Evolutionary conservation across 805 yeast species (phyloP).

Genomic region (Zygosaccharomyces bailii): DNA sequence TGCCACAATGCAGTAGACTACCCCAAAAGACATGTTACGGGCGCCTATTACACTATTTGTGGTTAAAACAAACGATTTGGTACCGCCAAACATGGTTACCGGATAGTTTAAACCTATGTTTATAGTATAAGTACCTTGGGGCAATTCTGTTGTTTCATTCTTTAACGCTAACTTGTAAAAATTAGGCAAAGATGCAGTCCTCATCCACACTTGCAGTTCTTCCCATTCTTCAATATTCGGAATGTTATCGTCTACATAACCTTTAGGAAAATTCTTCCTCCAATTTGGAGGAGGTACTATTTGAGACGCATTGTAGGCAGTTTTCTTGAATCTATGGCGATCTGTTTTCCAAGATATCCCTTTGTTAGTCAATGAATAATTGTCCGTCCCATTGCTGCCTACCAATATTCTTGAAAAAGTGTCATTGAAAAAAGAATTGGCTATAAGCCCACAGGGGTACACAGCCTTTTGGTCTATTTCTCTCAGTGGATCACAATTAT

Average conservation of each 20-base stretch:
- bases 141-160: slow-evolving; percentile 55
- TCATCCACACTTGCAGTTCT: slow-evolving; percentile 82
- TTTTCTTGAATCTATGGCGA: slow-evolving; percentile 58
- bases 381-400: slow-evolving; percentile 34
- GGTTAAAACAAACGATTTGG: slow-evolving; percentile 75
- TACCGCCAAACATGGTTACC: slow-evolving; percentile 80
- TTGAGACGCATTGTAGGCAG: slow-evolving; percentile 54
- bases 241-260: slow-evolving; percentile 64
- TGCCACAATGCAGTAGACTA: slow-evolving; percentile 82
- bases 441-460: slow-evolving; percentile 83
- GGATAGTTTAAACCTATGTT: slow-evolving; percentile 77
- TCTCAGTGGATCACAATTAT: slow-evolving; percentile 38
- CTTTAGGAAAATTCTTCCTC: slow-evolving; percentile 65
- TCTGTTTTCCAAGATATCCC: slow-evolving; percentile 75
- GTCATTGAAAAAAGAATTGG: slow-evolving; percentile 77
- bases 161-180: slow-evolving; percentile 80
- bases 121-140: slow-evolving; percentile 66
- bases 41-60: slow-evolving; percentile 87
- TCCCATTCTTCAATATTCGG: slow-evolving; percentile 69
- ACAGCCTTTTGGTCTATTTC: slow-evolving; percentile 40
- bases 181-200: slow-evolving; percentile 88
- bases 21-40: slow-evolving; percentile 76
- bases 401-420: slow-evolving; percentile 53
- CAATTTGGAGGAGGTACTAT: slow-evolving; percentile 85
- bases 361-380: slow-evolving; percentile 44